Conservation (phyloP, 202 grass and related monocot genomes). For the Zizania palustris region DNA sequence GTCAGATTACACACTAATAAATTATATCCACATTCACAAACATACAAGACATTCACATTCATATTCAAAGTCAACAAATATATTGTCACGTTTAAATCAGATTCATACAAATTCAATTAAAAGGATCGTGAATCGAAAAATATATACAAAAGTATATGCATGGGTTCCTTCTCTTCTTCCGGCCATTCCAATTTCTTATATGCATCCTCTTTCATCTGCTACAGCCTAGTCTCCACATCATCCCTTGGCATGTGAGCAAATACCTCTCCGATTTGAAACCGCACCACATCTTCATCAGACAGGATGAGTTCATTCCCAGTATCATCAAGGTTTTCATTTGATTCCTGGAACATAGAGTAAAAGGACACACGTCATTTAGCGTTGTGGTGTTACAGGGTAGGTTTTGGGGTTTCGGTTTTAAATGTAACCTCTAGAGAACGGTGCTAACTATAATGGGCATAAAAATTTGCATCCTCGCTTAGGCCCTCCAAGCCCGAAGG, state of each 20-base stretch:
- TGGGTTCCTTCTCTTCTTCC: slow-evolving; percentile 81
- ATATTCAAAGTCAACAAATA: no score
- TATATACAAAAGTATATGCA: no score
- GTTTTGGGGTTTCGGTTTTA: background rate
- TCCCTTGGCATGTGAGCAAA: slow-evolving; percentile 87
- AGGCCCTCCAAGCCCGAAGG: no score
- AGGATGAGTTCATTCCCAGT: slow-evolving; percentile 93
- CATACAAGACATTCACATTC: no score
- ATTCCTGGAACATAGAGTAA: slow-evolving; percentile 55
- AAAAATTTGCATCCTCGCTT: background rate
- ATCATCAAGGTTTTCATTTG: slow-evolving; percentile 96
- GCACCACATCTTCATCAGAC: slow-evolving; percentile 91
- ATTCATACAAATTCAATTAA: no score
- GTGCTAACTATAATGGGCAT: background rate
- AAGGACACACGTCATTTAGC: background rate
- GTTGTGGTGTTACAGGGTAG: background rate
- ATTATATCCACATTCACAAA: no score
- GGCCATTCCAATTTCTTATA: slow-evolving; percentile 67
- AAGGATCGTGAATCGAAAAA: no score
- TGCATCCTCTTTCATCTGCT: slow-evolving; percentile 95
- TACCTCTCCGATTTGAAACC: slow-evolving; percentile 94
- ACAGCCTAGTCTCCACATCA: slow-evolving; percentile 76
- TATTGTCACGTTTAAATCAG: no score
- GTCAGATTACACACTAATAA: no score
- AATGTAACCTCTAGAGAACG: background rate